A percentile compares a stretch with the other conserved stretches of the same genome.
Evolutionary conservation across 2,329 filamentous ascomycete species (phyloP).

Genomic region (Colletotrichum sp.): DNA sequence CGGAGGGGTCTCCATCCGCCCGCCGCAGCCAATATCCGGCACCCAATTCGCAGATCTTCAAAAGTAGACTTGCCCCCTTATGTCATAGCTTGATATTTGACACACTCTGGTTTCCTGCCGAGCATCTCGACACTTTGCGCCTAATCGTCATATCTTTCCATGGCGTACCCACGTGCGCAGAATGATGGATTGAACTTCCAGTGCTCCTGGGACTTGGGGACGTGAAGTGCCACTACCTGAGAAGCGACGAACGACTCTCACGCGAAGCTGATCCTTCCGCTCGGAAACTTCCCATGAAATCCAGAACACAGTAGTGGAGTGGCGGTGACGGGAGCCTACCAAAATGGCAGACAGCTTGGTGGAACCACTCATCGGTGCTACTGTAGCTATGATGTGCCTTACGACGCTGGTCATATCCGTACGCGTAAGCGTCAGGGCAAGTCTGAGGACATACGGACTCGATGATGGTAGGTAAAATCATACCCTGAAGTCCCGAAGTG

Average conservation of each 20-base stretch:
- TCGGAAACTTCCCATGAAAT: not conserved
- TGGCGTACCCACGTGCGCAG: not conserved
- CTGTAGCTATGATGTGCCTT: conserved; percentile 8
- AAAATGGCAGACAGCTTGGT: not conserved
- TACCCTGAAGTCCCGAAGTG: not conserved
- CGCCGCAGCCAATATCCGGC: not conserved
- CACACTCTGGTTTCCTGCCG: not conserved
- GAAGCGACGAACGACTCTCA: not conserved
- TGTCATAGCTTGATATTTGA: not conserved
- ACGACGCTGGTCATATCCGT: conserved; percentile 4
- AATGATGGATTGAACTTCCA: not conserved
- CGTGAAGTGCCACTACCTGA: not conserved
- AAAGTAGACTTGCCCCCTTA: not conserved
- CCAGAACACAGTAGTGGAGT: not conserved
- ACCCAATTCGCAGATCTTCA: not conserved
- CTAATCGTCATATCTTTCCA: not conserved
- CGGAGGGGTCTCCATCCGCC: not conserved
- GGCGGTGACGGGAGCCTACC: not conserved
- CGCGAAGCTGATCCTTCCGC: not conserved
- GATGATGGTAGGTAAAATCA: not conserved
- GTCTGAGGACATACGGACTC: not conserved
- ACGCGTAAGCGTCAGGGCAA: not conserved
- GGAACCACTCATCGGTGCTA: not conserved
- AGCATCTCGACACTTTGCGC: not conserved
- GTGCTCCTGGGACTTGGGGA: not conserved